A percentile compares a stretch with the other conserved stretches of the same genome.
These are phyloP conservation scores for Penicillium expansum DNA, from an alignment of 2,329 filamentous ascomycete species.

Conservation along the genomic window DNA sequence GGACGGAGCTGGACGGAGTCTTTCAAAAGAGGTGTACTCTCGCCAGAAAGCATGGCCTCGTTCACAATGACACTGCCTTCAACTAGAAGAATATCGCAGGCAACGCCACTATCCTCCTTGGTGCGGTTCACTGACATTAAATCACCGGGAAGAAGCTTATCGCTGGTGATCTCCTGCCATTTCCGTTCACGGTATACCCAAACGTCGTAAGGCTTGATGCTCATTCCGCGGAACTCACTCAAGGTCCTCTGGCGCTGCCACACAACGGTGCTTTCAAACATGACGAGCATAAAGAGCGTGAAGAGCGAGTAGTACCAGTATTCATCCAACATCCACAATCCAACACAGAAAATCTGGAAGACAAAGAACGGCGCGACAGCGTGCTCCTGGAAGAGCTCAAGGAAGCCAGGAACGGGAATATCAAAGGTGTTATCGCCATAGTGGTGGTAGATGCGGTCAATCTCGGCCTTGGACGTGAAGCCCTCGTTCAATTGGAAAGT, in stretches of 20 bases:
- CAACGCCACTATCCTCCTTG: conserved; percentile 94
- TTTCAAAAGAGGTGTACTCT: conserved; percentile 94
- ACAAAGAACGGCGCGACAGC: conserved; percentile 99
- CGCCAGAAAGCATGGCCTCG: conserved; percentile 97
- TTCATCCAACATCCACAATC: conserved; percentile 96
- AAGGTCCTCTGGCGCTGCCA: conserved; percentile 97
- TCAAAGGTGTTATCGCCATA: conserved; percentile 97
- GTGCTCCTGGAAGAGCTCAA: conserved; percentile 96
- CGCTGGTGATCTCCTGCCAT: conserved; percentile 86
- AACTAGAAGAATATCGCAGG: conserved; percentile 93
- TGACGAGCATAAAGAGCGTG: conserved; percentile 96
- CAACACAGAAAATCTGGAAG: conserved; percentile 98
- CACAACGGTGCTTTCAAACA: conserved; percentile 96
- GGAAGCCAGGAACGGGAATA: conserved; percentile 93
- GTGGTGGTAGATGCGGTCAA: conserved; percentile 79
- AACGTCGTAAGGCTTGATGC: conserved; percentile 96
- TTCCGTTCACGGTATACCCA: conserved; percentile 84
- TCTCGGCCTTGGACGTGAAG: conserved; percentile 68
- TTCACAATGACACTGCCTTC: conserved; percentile 97
- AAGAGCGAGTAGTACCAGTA: conserved; percentile 99
- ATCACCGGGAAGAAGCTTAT: conserved; percentile 89
- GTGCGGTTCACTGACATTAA: conserved; percentile 88
- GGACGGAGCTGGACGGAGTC: conserved; percentile 92
- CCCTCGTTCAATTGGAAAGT: conserved; percentile 79
- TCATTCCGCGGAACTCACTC: conserved; percentile 97